phyloP scores from a whole-genome alignment of 1,284 basidiomycete genomes.

The Tremellales sp. region DNA sequence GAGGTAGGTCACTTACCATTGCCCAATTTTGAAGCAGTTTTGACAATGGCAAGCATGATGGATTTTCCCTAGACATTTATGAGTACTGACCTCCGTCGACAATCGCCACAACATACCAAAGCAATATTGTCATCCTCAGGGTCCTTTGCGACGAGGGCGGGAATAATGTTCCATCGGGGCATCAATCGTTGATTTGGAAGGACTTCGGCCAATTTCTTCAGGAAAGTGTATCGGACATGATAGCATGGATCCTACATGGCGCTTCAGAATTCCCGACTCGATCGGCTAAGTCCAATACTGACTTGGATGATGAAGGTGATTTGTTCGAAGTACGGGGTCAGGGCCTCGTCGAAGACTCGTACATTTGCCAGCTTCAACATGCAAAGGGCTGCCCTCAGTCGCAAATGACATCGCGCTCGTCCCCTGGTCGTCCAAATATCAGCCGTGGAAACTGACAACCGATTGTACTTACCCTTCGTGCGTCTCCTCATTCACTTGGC shows the following conservation, averaged over 20 bases:
- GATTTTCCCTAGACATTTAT: constrained; percentile 19
- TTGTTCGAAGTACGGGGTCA: constrained; percentile 62
- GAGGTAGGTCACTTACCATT: constrained; percentile 8
- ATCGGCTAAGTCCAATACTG: constrained; percentile 10
- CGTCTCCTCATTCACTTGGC: constrained; percentile 59
- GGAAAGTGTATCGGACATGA: constrained; percentile 73
- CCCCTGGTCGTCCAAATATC: constrained; percentile 23
- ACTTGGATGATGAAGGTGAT: constrained; percentile 77
- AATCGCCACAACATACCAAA: constrained; percentile 19
- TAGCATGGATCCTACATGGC: constrained; percentile 72
- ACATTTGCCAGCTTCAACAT: constrained; percentile 74
- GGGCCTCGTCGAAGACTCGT: constrained; percentile 58
- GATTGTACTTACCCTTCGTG: constrained; percentile 61
- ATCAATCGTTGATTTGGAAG: constrained; percentile 62
- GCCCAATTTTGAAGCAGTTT: constrained; percentile 9
- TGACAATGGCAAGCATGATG: constrained; percentile 19
- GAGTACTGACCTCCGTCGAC: constrained; percentile 1
- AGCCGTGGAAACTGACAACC: constrained; percentile 1
- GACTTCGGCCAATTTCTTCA: constrained; percentile 68
- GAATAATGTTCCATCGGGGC: constrained; percentile 72
- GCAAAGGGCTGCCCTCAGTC: constrained; percentile 75
- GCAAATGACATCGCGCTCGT: constrained; percentile 52
- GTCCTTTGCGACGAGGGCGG: constrained; percentile 86
- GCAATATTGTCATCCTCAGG: constrained; percentile 70
- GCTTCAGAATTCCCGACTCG: constrained; percentile 5